Conservation (phyloP, 2,329 filamentous ascomycete species). For the Colletotrichum navitas region DNA sequence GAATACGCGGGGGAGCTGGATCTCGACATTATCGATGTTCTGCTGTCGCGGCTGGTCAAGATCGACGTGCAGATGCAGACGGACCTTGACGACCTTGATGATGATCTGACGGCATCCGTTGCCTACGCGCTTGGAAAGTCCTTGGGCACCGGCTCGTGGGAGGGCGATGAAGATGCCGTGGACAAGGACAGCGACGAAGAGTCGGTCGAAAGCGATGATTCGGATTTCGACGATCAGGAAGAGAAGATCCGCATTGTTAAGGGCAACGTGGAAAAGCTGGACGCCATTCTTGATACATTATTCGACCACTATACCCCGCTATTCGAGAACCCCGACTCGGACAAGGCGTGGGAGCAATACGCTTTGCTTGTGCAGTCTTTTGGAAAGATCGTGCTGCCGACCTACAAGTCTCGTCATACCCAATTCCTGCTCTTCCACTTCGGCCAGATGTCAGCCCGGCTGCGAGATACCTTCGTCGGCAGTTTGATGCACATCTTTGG, state of each 20-base stretch:
- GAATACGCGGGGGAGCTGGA: conserved; percentile 83
- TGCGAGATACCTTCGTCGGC: conserved; percentile 86
- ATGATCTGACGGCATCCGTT: conserved; percentile 83
- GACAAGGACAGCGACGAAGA: conserved; percentile 78
- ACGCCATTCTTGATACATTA: conserved; percentile 87
- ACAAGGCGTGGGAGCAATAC: conserved; percentile 78
- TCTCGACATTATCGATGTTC: conserved; percentile 83
- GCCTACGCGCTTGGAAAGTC: conserved; percentile 63
- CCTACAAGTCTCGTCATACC: conserved; percentile 90
- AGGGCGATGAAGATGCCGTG: conserved; percentile 68
- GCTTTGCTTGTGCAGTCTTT: conserved; percentile 88
- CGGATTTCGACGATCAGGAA: conserved; percentile 72
- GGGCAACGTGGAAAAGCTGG: conserved; percentile 90
- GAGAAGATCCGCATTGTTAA: conserved; percentile 78
- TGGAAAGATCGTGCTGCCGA: conserved; percentile 87
- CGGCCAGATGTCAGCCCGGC: conserved; percentile 81
- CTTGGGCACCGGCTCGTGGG: conserved; percentile 55
- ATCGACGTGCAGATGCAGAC: conserved; percentile 96
- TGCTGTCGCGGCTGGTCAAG: conserved; percentile 89
- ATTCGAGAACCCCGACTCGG: conserved; percentile 76
- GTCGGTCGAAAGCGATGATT: conserved; percentile 78
- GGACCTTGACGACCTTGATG: conserved; percentile 92
- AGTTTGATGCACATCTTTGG: conserved; percentile 74
- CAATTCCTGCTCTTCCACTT: conserved; percentile 98
- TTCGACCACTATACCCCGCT: conserved; percentile 85